Percentiles rank a stretch among this genome's conserved stretches.
These are phyloP conservation scores for Globomyces pollinis-pini DNA, from an alignment of 192 early-diverging fungal genomes.

Conservation along the genomic window DNA sequence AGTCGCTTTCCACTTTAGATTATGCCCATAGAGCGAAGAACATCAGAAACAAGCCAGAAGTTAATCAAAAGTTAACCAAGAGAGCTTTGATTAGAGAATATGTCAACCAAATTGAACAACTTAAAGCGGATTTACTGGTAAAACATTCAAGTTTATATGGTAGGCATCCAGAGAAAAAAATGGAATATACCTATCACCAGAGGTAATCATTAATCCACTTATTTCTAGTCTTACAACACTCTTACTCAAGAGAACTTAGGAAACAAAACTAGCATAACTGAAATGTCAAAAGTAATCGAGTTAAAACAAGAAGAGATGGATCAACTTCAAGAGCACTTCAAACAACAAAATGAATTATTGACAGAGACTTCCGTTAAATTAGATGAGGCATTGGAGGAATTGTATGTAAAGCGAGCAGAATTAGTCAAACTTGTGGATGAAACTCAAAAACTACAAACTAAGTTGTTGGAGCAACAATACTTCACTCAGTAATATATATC, in stretches of 20 bases:
- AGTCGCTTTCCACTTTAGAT: slow-evolving; percentile 89
- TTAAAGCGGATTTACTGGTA: slow-evolving; percentile 68
- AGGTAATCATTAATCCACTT: slow-evolving; percentile 15
- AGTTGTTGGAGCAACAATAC: slow-evolving; percentile 25
- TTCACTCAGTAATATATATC: slow-evolving; percentile 16
- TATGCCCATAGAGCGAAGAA: slow-evolving; percentile 62
- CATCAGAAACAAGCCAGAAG: slow-evolving; percentile 48
- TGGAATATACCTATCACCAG: slow-evolving; percentile 67
- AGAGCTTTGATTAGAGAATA: slow-evolving; percentile 77
- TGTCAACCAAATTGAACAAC: slow-evolving; percentile 66
- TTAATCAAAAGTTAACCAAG: slow-evolving; percentile 70
- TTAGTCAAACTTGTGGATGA: slow-evolving; percentile 13
- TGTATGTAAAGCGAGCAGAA: slow-evolving; percentile 19
- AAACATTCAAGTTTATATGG: no score
- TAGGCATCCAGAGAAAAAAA: slow-evolving; percentile 76
- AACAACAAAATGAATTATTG: slow-evolving; percentile 26
- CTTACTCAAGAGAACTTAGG: slow-evolving; percentile 43
- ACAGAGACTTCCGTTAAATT: slow-evolving; percentile 18
- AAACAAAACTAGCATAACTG: slow-evolving; percentile 36
- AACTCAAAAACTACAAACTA: slow-evolving; percentile 14
- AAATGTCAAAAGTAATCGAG: slow-evolving; percentile 26
- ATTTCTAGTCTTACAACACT: slow-evolving; percentile 48
- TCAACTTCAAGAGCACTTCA: slow-evolving; percentile 22
- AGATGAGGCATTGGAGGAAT: slow-evolving; percentile 20
- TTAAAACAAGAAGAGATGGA: slow-evolving; percentile 27